A percentile compares a stretch with the other conserved stretches of the same genome.
phyloP scores from a whole-genome alignment of 1,284 basidiomycete genomes.

The Polyporus tsugae region DNA sequence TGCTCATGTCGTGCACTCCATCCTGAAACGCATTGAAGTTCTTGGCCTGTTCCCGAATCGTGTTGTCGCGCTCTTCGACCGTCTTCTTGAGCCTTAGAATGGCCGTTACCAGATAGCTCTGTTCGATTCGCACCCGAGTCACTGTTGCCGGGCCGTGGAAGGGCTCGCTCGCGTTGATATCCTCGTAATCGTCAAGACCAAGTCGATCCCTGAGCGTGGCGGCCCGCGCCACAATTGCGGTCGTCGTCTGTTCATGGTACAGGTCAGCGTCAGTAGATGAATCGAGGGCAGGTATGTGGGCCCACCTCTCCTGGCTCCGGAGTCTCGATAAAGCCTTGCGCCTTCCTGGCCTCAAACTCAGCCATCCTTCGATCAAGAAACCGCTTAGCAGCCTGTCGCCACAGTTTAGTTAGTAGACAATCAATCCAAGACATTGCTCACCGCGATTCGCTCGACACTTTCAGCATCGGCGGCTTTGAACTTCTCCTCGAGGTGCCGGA shows the following conservation, averaged over 20 bases:
- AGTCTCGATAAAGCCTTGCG: too few relatives aligned
- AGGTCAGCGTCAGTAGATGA: background rate
- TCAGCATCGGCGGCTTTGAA: background rate
- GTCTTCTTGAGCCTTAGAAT: background rate
- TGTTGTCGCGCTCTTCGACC: background rate
- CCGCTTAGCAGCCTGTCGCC: background rate
- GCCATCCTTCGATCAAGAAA: background rate
- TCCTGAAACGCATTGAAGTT: background rate
- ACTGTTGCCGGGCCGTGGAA: background rate
- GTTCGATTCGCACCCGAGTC: background rate
- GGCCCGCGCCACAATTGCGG: background rate
- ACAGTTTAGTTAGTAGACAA: background rate
- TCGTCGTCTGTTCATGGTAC: background rate
- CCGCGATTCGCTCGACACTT: background rate
- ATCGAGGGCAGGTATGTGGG: background rate
- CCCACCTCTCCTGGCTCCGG: background rate
- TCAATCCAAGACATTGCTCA: background rate
- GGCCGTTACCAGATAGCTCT: background rate
- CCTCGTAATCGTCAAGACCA: background rate
- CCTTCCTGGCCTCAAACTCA: too few relatives aligned
- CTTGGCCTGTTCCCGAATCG: background rate
- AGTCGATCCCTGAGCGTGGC: background rate
- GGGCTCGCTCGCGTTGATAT: background rate
- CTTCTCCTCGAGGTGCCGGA: background rate
- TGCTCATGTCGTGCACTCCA: background rate